Conservation (phyloP, 352 stramenopile species). For the Pythium brassicae region DNA sequence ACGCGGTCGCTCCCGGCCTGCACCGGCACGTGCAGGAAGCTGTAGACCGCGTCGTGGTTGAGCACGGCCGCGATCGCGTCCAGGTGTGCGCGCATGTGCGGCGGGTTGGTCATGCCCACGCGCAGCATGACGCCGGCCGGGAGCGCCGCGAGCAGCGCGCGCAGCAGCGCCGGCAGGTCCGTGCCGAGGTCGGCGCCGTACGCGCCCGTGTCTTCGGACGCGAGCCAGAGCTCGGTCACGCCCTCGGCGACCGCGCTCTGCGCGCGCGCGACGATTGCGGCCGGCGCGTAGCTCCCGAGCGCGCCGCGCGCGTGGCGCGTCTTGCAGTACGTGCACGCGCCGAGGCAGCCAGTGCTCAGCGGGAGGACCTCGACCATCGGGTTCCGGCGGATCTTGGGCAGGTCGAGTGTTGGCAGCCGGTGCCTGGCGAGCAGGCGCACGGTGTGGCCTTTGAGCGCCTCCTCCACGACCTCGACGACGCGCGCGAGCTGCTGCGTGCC, state of each 20-base stretch:
- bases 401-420: constrained; percentile 76
- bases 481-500: constrained; percentile 90
- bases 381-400: constrained; percentile 92
- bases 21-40: constrained; percentile 90
- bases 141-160: constrained; percentile 57
- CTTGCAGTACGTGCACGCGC: constrained; percentile 93
- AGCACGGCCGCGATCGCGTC: constrained; percentile 78
- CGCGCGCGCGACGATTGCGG: constrained; percentile 71
- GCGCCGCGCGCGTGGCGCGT: constrained; percentile 89
- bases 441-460: constrained; percentile 88
- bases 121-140: constrained; percentile 83
- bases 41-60: constrained; percentile 81
- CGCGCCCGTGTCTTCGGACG: constrained; percentile 88
- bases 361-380: constrained; percentile 91
- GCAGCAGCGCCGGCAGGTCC: constrained; percentile 68
- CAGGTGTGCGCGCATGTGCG: constrained; percentile 88
- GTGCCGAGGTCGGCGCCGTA: constrained; percentile 90
- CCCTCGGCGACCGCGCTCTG: constrained; percentile 67
- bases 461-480: constrained; percentile 89
- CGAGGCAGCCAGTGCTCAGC: constrained; percentile 88
- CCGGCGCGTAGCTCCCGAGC: constrained; percentile 82
- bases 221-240: constrained; percentile 91
- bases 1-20: constrained; percentile 87
- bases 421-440: constrained; percentile 83
- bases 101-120: constrained; percentile 92